Evolutionary conservation across 768 basidiomycete genomes (phyloP).

Genomic region (Xerocomus brunneocitrinus): DNA sequence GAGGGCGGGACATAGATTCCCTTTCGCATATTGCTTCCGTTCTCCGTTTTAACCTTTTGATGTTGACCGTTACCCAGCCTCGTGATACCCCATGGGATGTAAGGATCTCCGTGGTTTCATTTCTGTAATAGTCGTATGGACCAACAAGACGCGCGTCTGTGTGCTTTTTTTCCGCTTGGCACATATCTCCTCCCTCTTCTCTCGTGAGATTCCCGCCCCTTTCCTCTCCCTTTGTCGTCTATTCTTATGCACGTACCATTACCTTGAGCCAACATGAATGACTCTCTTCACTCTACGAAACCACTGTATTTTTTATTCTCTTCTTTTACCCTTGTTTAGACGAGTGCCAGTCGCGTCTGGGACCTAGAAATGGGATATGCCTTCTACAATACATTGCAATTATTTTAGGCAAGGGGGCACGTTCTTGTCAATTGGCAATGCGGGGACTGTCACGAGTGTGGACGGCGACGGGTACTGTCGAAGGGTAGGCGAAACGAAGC

Average conservation of each 20-base stretch:
- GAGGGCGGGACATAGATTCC: slow-evolving; percentile 37
- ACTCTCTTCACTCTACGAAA: slow-evolving; percentile 5
- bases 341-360: slow-evolving; percentile 1
- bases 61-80: slow-evolving; percentile 20
- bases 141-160: background rate
- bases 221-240: background rate
- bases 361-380: too few species aligned
- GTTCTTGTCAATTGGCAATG: too few species aligned
- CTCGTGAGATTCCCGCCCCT: background rate
- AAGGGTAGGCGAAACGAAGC: too few species aligned
- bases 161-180: background rate
- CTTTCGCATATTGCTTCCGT: background rate
- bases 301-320: slow-evolving; percentile 5
- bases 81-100: slow-evolving; percentile 24
- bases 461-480: too few species aligned
- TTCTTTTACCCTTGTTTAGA: background rate
- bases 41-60: background rate
- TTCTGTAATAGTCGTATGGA: slow-evolving; percentile 12
- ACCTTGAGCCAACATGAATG: slow-evolving; percentile 14
- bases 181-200: background rate
- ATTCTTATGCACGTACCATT: slow-evolving; percentile 18
- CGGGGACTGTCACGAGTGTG: too few species aligned
- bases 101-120: slow-evolving; percentile 5
- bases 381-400: too few species aligned
- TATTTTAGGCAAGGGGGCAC: too few species aligned